Evolutionary conservation across 306 rosid species (phyloP).

Genomic region (Inga laurina): DNA sequence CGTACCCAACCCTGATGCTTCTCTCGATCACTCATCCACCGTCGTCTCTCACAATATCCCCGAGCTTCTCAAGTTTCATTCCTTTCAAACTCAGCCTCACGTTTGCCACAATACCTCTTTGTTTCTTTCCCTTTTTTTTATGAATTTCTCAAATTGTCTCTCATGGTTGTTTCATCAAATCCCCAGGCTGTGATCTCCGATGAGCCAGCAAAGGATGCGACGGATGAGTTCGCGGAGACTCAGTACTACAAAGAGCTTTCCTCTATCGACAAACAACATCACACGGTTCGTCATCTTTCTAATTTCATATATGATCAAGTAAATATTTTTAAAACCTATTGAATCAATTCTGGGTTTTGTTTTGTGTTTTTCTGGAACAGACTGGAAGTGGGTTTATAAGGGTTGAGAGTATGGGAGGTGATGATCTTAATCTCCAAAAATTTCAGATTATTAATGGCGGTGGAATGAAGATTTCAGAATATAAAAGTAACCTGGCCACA

Average conservation of each 20-base stretch:
- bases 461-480: conserved; percentile 24
- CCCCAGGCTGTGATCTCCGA: conserved; percentile 30
- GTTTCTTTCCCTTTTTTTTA: too few species aligned
- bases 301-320: neutral
- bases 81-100: conserved; percentile 57
- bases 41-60: conserved; percentile 36
- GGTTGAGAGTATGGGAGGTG: conserved; percentile 36
- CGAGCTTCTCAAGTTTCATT: conserved; percentile 58
- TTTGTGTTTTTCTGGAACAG: conserved; percentile 29
- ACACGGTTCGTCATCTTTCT: conserved; percentile 43
- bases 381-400: conserved; percentile 77
- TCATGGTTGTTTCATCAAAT: neutral
- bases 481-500: conserved; percentile 78
- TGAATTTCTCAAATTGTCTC: neutral
- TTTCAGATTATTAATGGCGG: conserved; percentile 21
- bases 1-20: conserved; percentile 45
- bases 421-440: conserved; percentile 24
- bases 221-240: conserved; percentile 69
- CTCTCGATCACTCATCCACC: neutral
- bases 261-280: conserved; percentile 67
- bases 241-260: conserved; percentile 57
- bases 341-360: neutral
- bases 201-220: conserved; percentile 33
- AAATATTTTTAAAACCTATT: neutral
- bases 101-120: conserved; percentile 17